Evolutionary conservation across 73 alveolate genomes (phyloP).

Genomic region (Paramecium octaurelia): DNA sequence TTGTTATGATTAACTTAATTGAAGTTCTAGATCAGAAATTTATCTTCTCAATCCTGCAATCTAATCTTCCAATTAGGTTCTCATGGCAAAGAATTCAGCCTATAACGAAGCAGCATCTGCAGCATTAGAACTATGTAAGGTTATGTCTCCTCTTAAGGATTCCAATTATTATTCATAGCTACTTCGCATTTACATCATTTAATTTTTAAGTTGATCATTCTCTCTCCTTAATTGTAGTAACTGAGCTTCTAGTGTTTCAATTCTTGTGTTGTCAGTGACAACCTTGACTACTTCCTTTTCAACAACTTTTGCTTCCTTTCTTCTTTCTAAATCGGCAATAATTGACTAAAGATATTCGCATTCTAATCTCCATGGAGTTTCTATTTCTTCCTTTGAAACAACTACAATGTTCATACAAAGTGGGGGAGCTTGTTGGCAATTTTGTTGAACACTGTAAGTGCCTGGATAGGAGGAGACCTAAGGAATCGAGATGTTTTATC

Average conservation of each 20-base stretch:
- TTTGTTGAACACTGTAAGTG: not conserved
- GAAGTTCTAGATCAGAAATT: not conserved
- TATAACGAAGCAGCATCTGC: not conserved
- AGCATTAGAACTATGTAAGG: not conserved
- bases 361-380: constrained; percentile 39
- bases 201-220: not conserved
- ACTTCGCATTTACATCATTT: not conserved
- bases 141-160: not conserved
- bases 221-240: not conserved
- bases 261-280: not conserved
- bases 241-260: not conserved
- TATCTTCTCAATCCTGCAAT: not conserved
- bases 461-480: not conserved
- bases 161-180: not conserved
- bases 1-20: not conserved
- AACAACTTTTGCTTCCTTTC: constrained; percentile 24
- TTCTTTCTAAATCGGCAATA: constrained; percentile 23
- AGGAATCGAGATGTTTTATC: not conserved
- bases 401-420: constrained; percentile 24
- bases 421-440: not conserved
- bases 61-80: not conserved
- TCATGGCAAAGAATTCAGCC: not conserved
- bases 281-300: constrained; percentile 30
- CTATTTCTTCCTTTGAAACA: constrained; percentile 33
- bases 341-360: constrained; percentile 31